Evolutionary conservation across 2,329 filamentous ascomycete genomes (phyloP).

Genomic region (Pseudogymnoascus destructans): DNA sequence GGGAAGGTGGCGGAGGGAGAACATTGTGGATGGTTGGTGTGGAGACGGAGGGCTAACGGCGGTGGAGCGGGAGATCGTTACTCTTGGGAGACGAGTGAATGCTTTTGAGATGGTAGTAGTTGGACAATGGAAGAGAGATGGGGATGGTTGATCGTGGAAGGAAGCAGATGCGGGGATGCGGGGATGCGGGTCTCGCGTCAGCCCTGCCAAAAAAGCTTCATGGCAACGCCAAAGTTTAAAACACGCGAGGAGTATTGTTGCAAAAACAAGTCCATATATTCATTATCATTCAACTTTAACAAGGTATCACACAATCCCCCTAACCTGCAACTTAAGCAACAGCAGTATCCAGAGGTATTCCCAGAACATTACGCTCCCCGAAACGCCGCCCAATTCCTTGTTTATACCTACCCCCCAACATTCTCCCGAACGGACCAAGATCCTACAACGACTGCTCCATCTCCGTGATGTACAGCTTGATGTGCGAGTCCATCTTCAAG

Average conservation of each 20-base stretch:
- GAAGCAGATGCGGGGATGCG: background rate
- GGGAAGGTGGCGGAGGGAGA: background rate
- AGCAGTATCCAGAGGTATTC: constrained; percentile 3
- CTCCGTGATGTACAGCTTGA: constrained; percentile 94
- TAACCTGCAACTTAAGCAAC: background rate
- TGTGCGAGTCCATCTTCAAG: constrained; percentile 92
- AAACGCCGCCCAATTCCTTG: background rate
- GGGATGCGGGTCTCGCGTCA: background rate
- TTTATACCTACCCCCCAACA: background rate
- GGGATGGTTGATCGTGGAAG: background rate
- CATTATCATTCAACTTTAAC: background rate
- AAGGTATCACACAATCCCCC: background rate
- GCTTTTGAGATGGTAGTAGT: background rate
- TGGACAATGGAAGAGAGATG: background rate
- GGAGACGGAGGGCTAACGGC: background rate
- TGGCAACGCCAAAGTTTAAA: too few relatives aligned
- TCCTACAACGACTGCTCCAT: constrained; percentile 74
- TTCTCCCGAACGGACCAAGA: background rate
- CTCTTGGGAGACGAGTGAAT: background rate
- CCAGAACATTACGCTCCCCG: background rate
- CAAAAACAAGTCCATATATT: background rate
- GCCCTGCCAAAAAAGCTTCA: background rate
- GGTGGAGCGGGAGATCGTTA: background rate
- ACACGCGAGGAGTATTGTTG: background rate
- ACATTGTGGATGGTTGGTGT: background rate